These are phyloP conservation scores for Smittium culicis DNA, from an alignment of 371 early-diverging fungal genomes.

Conservation along the genomic window DNA sequence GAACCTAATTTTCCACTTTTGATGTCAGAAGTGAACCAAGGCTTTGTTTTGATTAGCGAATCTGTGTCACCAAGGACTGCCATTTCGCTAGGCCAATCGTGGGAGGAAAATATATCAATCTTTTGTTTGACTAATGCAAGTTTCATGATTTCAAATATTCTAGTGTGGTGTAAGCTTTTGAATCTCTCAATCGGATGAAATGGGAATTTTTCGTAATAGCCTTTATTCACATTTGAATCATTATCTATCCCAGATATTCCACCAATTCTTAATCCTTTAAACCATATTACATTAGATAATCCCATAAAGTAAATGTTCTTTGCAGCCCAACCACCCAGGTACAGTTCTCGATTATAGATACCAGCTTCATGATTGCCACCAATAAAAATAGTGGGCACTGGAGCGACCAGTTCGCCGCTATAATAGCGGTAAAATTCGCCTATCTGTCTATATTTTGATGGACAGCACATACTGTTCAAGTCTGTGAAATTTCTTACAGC, in stretches of 20 bases:
- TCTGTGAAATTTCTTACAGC: constrained; percentile 75
- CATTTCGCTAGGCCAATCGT: constrained; percentile 92
- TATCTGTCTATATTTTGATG: constrained; percentile 61
- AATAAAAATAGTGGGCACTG: constrained; percentile 79
- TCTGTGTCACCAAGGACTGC: constrained; percentile 59
- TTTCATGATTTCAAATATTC: constrained; percentile 66
- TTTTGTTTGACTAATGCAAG: constrained; percentile 50
- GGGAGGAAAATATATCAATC: constrained; percentile 79
- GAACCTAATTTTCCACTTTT: constrained; percentile 58
- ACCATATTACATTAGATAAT: constrained; percentile 52
- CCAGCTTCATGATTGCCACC: constrained; percentile 97
- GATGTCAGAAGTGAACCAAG: constrained; percentile 58
- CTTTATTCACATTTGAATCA: constrained; percentile 47
- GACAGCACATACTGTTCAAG: constrained; percentile 60
- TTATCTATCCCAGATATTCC: constrained; percentile 92
- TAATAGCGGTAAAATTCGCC: constrained; percentile 89
- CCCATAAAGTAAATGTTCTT: constrained; percentile 91
- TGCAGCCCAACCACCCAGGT: constrained; percentile 92
- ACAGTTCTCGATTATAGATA: constrained; percentile 84
- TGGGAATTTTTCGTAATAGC: constrained; percentile 68
- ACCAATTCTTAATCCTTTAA: constrained; percentile 77
- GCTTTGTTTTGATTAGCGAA: constrained; percentile 46
- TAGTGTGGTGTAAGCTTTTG: constrained; percentile 68
- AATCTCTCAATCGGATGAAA: constrained; percentile 37
- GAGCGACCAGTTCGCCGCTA: constrained; percentile 61